A percentile compares a stretch with the other conserved stretches of the same genome.
phyloP scores from a whole-genome alignment of 495 filamentous ascomycete species.

The Penicillium riverlandense region DNA sequence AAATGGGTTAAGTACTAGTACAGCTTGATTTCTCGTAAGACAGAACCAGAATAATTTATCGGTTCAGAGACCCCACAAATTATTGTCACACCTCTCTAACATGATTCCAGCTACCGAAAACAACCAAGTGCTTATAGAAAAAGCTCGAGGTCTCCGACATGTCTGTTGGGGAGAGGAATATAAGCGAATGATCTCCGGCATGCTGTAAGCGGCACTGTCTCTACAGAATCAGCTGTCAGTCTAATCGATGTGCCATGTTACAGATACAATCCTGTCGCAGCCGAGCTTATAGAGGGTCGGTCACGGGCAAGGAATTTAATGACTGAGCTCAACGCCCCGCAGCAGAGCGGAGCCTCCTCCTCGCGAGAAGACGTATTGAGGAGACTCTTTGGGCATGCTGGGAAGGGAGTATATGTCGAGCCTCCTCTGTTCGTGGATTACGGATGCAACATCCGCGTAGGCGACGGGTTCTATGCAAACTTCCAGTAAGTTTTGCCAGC shows the following conservation, averaged over 20 bases:
- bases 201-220: not conserved
- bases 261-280: conserved; percentile 1
- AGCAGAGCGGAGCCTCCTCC: not conserved
- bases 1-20: too few species aligned
- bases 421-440: not conserved
- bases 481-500: conserved; percentile 22
- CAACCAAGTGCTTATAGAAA: not conserved
- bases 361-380: not conserved
- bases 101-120: not conserved
- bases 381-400: not conserved
- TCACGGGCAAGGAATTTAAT: conserved; percentile 3
- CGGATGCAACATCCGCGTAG: conserved; percentile 10
- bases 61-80: too few species aligned
- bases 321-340: not conserved
- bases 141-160: not conserved
- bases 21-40: too few species aligned
- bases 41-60: too few species aligned
- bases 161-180: not conserved
- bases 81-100: not conserved
- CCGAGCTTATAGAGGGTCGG: conserved; percentile 3
- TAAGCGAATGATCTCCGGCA: not conserved
- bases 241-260: too few species aligned
- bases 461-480: conserved; percentile 36
- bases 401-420: not conserved
- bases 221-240: not conserved